A percentile compares a stretch with the other conserved stretches of the same genome.
Conservation (phyloP, 176 grass and related monocot genomes). For the Poa pratensis region DNA sequence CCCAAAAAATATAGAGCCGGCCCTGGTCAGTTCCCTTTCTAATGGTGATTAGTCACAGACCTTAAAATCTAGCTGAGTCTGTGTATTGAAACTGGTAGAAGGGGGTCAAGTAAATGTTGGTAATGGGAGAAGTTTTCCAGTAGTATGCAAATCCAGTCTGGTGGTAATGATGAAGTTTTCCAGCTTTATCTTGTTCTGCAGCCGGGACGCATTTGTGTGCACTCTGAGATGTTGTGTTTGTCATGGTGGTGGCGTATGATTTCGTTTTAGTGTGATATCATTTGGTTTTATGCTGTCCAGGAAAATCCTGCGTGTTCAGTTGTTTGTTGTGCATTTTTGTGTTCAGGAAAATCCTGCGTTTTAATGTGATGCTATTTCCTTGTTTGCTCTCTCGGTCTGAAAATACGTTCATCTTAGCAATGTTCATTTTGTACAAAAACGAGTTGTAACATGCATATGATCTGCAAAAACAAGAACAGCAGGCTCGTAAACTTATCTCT, state of each 20-base stretch:
- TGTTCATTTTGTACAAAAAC: too few relatives aligned
- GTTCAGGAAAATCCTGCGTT: too few relatives aligned
- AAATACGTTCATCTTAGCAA: too few relatives aligned
- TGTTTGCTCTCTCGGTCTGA: too few relatives aligned
- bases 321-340: too few relatives aligned
- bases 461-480: too few relatives aligned
- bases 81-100: neutral
- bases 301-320: too few relatives aligned
- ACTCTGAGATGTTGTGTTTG: neutral
- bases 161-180: neutral
- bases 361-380: too few relatives aligned
- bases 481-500: too few relatives aligned
- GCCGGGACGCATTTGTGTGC: neutral
- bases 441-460: too few relatives aligned
- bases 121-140: neutral
- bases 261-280: neutral
- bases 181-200: neutral
- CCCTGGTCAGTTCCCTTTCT: neutral
- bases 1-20: too few relatives aligned
- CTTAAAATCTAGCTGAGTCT: slow-evolving; percentile 8
- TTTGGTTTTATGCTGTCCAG: too few relatives aligned
- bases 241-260: neutral
- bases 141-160: neutral
- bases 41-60: neutral
- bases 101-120: neutral